These are phyloP conservation scores for Rhizopogon vesiculosus DNA, from an alignment of 768 basidiomycete species.

Conservation along the genomic window DNA sequence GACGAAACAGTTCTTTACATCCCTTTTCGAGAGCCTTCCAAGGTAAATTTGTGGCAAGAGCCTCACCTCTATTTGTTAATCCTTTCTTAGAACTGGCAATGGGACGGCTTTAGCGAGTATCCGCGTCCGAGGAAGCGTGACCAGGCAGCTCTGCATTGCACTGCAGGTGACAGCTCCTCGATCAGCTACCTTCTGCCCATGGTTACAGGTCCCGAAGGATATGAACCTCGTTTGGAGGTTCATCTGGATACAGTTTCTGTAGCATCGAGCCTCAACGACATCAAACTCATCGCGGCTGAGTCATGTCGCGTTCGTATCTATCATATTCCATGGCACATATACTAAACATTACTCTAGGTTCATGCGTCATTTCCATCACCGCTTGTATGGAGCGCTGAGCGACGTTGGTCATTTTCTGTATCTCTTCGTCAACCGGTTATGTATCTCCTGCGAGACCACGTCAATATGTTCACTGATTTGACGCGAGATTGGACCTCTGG, in stretches of 20 bases:
- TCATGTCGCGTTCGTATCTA: conserved; percentile 61
- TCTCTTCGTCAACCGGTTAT: conserved; percentile 68
- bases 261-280: conserved; percentile 86
- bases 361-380: conserved; percentile 76
- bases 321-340: background rate
- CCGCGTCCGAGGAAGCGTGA: conserved; percentile 55
- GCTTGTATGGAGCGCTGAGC: conserved; percentile 73
- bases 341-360: conserved; percentile 36
- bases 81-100: conserved; percentile 77
- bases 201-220: conserved; percentile 68
- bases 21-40: conserved; percentile 91
- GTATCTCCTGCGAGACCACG: conserved; percentile 85
- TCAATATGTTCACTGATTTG: conserved; percentile 93
- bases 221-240: conserved; percentile 73
- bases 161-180: conserved; percentile 76
- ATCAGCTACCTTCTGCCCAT: conserved; percentile 84
- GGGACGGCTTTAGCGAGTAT: conserved; percentile 59
- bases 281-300: conserved; percentile 70
- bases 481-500: conserved; percentile 88
- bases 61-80: background rate
- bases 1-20: conserved; percentile 74
- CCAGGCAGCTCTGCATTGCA: conserved; percentile 67
- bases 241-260: conserved; percentile 77
- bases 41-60: conserved; percentile 40
- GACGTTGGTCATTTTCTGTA: conserved; percentile 77